These are phyloP conservation scores for Penicillium bialowiezense DNA, from an alignment of 495 filamentous ascomycete genomes.

Conservation along the genomic window DNA sequence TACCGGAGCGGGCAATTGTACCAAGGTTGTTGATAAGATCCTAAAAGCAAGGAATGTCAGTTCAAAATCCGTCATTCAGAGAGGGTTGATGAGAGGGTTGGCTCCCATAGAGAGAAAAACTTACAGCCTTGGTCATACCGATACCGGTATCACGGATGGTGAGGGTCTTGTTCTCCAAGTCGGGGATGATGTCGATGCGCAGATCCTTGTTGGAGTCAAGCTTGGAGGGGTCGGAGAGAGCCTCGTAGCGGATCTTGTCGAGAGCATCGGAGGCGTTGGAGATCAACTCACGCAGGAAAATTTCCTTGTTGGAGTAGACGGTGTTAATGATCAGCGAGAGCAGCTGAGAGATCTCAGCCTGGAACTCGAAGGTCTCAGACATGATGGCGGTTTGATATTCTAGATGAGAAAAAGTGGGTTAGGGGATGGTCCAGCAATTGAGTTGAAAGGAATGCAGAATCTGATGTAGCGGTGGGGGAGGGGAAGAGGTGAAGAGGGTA, in stretches of 20 bases:
- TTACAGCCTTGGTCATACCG: conserved; percentile 99
- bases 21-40: conserved; percentile 99
- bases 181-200: conserved; percentile 94
- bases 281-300: conserved; percentile 96
- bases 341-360: conserved; percentile 99
- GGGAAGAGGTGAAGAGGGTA: conserved; percentile 2
- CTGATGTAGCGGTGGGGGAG: conserved; percentile 1
- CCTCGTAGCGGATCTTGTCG: conserved; percentile 99
- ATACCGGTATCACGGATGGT: conserved; percentile 97
- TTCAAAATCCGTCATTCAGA: too few relatives aligned
- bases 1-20: conserved; percentile 97
- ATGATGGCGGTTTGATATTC: conserved; percentile 53
- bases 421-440: conserved; percentile 5
- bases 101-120: too few relatives aligned
- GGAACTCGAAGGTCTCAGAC: conserved; percentile 98
- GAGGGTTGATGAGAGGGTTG: too few relatives aligned
- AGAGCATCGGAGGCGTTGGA: conserved; percentile 98
- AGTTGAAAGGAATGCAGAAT: conserved; percentile 1
- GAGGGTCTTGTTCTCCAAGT: conserved; percentile 95
- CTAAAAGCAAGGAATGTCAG: conserved; percentile 38
- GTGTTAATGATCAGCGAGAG: conserved; percentile 99
- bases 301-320: conserved; percentile 99
- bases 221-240: conserved; percentile 94
- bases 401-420: conserved; percentile 2
- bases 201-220: conserved; percentile 96